Conservation (phyloP, 805 yeast genomes). For the Myxozyma kluyveri region DNA sequence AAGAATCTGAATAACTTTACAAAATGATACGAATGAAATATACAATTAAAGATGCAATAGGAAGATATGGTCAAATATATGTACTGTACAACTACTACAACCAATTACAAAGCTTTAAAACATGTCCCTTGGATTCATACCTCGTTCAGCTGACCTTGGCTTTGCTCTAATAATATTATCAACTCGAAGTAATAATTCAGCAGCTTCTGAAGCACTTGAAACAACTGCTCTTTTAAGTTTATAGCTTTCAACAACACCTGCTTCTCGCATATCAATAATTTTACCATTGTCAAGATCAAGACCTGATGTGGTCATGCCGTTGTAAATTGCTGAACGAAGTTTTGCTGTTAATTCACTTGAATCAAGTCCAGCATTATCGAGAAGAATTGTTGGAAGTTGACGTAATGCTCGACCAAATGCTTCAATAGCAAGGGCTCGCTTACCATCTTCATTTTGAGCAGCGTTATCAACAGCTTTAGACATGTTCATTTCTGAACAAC, state of each 20-base stretch:
- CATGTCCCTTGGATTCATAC: conserved; percentile 11
- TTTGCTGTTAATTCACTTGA: conserved; percentile 88
- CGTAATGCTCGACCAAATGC: conserved; percentile 91
- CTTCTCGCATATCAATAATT: conserved; percentile 90
- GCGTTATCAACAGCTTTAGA: conserved; percentile 91
- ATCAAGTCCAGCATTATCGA: conserved; percentile 96
- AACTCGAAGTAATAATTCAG: conserved; percentile 91
- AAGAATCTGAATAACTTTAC: not conserved
- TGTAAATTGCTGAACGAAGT: conserved; percentile 84
- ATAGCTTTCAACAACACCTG: conserved; percentile 89
- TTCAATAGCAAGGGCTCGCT: conserved; percentile 90
- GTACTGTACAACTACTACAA: not conserved
- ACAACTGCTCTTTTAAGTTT: conserved; percentile 93
- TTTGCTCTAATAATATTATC: conserved; percentile 96
- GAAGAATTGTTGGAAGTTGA: conserved; percentile 90
- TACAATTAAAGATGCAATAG: no score
- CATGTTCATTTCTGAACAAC: conserved; percentile 95
- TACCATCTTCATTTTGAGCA: conserved; percentile 90
- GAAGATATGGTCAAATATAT: not conserved
- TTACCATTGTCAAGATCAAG: conserved; percentile 79
- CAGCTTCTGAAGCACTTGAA: conserved; percentile 95
- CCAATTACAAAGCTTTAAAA: conserved; percentile 1
- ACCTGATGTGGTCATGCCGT: conserved; percentile 89
- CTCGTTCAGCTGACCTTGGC: conserved; percentile 65
- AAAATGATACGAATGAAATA: not conserved